Conservation (phyloP, 1,284 basidiomycete genomes). For the Pyrrhoderma lamaoense region DNA sequence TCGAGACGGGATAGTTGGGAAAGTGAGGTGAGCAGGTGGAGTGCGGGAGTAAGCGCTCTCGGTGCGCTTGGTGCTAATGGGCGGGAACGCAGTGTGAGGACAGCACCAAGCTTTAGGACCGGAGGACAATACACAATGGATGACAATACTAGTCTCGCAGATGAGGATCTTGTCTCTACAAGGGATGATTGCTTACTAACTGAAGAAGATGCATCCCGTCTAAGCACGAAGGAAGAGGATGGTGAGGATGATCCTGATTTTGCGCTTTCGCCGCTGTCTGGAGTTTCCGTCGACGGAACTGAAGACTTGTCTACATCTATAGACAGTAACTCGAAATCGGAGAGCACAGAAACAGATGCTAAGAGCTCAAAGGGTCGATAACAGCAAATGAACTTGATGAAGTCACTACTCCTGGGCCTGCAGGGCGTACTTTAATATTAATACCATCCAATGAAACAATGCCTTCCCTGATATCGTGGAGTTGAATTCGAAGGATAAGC, state of each 20-base stretch:
- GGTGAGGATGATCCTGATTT: conserved; percentile 1
- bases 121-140: conserved; percentile 41
- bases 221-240: conserved; percentile 3
- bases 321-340: background rate
- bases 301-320: background rate
- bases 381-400: conserved; percentile 12
- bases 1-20: conserved; percentile 79
- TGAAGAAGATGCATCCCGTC: background rate
- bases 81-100: conserved; percentile 29
- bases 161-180: conserved; percentile 12
- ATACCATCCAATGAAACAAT: background rate
- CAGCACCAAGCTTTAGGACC: conserved; percentile 19
- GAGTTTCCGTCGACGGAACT: conserved; percentile 2
- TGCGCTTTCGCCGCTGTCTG: conserved; percentile 12
- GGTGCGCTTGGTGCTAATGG: conserved; percentile 19
- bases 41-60: conserved; percentile 44
- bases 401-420: conserved; percentile 15
- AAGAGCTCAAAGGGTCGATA: conserved; percentile 10
- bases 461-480: background rate
- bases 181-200: conserved; percentile 8
- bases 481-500: background rate
- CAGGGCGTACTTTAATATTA: conserved; percentile 4
- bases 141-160: conserved; percentile 33
- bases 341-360: conserved; percentile 12
- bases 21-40: conserved; percentile 77